Conservation (phyloP, 495 filamentous ascomycete species). For the Aspergillus olivimuriae region DNA sequence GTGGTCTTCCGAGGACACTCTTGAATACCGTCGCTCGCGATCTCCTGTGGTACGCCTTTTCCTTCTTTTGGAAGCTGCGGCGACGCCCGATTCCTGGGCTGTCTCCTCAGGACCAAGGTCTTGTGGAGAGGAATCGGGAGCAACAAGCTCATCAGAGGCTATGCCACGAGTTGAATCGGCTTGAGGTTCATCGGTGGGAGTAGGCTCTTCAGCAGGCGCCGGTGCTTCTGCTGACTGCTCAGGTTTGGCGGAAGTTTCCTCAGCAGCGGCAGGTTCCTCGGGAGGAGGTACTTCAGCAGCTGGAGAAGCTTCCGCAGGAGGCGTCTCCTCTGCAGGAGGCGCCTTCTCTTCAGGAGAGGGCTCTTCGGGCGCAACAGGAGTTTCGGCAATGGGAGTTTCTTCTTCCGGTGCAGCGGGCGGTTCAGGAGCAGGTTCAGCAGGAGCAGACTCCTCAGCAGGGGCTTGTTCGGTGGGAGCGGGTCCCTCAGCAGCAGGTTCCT, state of each 20-base stretch:
- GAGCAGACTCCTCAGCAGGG: constrained; percentile 10
- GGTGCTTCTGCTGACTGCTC: constrained; percentile 8
- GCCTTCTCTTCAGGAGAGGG: constrained; percentile 2
- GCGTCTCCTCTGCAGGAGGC: constrained; percentile 9
- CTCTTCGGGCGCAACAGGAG: constrained; percentile 8
- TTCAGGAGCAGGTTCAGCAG: constrained; percentile 7
- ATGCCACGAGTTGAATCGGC: constrained; percentile 1
- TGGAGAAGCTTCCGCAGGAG: constrained; percentile 7
- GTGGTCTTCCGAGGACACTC: constrained; percentile 33
- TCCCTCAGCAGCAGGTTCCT: constrained; percentile 9
- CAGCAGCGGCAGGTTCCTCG: constrained; percentile 1
- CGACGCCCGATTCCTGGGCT: constrained; percentile 9
- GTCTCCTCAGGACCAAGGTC: constrained; percentile 6
- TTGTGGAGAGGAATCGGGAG: constrained; percentile 3
- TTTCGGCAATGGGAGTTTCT: constrained; percentile 3
- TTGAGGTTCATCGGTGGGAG: constrained; percentile 1
- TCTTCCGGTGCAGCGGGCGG: not conserved
- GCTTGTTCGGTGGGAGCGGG: constrained; percentile 9
- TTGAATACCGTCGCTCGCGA: constrained; percentile 30
- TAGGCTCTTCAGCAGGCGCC: constrained; percentile 4
- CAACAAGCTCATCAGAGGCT: constrained; percentile 6
- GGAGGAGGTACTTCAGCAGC: constrained; percentile 2
- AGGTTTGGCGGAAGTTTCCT: constrained; percentile 6
- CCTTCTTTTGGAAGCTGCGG: constrained; percentile 19
- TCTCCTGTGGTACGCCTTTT: constrained; percentile 26